Percentiles rank a stretch among this genome's conserved stretches.
Conservation (phyloP, 495 filamentous ascomycete species). For the Aeminium ludgeri region DNA sequence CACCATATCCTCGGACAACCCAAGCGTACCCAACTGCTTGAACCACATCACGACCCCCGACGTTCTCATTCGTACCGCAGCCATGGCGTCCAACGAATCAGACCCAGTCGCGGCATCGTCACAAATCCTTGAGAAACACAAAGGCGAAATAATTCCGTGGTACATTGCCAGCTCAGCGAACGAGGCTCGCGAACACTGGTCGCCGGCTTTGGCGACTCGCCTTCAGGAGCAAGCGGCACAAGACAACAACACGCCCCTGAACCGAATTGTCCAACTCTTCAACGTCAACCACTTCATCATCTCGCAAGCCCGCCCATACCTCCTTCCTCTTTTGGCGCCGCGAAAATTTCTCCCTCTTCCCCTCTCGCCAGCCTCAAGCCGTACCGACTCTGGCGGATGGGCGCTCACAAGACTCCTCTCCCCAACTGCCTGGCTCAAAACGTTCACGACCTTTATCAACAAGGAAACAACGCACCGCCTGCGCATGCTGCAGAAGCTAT, state of each 20-base stretch:
- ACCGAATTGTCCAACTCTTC: slow-evolving; percentile 77
- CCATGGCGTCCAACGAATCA: slow-evolving; percentile 74
- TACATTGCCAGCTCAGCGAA: slow-evolving; percentile 20
- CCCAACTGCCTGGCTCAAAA: slow-evolving; percentile 44
- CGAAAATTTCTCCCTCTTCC: too few relatives aligned
- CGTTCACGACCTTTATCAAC: slow-evolving; percentile 51
- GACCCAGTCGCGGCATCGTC: slow-evolving; percentile 46
- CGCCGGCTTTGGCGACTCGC: slow-evolving; percentile 16
- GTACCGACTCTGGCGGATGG: slow-evolving; percentile 36
- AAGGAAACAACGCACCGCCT: slow-evolving; percentile 71
- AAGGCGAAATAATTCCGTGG: slow-evolving; percentile 73
- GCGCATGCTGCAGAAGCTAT: slow-evolving; percentile 61
- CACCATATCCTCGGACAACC: slow-evolving; percentile 59
- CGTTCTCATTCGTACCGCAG: slow-evolving; percentile 88
- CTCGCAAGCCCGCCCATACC: slow-evolving; percentile 59
- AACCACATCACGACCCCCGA: slow-evolving; percentile 93
- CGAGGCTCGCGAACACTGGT: slow-evolving; percentile 34
- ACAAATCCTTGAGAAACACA: slow-evolving; percentile 69
- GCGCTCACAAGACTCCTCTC: slow-evolving; percentile 28
- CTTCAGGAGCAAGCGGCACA: slow-evolving; percentile 56
- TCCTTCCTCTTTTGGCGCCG: slow-evolving; percentile 69
- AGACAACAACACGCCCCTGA: slow-evolving; percentile 65
- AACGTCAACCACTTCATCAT: slow-evolving; percentile 85
- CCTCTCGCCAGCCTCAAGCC: slow-evolving; percentile 28
- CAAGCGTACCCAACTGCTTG: slow-evolving; percentile 67